phyloP scores from a whole-genome alignment of 73 alveolate genomes.

The Effrenium voratum region DNA sequence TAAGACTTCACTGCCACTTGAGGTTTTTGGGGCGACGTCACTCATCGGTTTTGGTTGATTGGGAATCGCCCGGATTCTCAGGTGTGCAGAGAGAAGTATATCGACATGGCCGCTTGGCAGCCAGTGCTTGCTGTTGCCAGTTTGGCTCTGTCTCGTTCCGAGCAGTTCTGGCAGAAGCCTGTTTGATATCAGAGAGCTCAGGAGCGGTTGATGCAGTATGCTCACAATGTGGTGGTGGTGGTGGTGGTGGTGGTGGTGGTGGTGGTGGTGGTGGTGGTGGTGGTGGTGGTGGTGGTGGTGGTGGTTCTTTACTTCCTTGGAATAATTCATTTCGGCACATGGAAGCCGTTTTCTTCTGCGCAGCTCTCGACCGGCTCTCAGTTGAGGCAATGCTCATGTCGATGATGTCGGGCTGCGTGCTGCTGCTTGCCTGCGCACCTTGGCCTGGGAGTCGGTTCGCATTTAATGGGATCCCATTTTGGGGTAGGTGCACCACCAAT shows the following conservation, averaged over 20 bases:
- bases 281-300: too few relatives aligned
- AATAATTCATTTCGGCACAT: neutral
- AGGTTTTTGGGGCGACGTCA: neutral
- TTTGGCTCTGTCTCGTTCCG: too few relatives aligned
- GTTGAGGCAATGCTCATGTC: slow-evolving; percentile 40
- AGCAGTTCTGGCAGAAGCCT: too few relatives aligned
- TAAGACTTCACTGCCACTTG: neutral
- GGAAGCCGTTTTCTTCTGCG: neutral
- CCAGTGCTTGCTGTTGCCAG: too few relatives aligned
- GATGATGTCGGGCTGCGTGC: slow-evolving; percentile 48
- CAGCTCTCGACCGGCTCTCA: neutral
- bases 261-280: too few relatives aligned
- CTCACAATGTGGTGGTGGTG: too few relatives aligned
- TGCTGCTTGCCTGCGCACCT: slow-evolving; percentile 43
- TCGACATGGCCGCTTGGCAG: slow-evolving; percentile 34
- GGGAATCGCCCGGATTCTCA: neutral
- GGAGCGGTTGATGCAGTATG: too few relatives aligned
- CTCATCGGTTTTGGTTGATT: neutral
- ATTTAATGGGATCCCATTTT: neutral
- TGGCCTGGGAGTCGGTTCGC: too few relatives aligned
- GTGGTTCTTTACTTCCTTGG: too few relatives aligned
- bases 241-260: too few relatives aligned
- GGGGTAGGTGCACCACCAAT: too few relatives aligned
- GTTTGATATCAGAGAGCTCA: too few relatives aligned
- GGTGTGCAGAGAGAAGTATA: slow-evolving; percentile 85